Percentiles rank a stretch among this genome's conserved stretches.
Conservation (phyloP, 192 early-diverging fungal genomes). For the Podila verticillata region DNA sequence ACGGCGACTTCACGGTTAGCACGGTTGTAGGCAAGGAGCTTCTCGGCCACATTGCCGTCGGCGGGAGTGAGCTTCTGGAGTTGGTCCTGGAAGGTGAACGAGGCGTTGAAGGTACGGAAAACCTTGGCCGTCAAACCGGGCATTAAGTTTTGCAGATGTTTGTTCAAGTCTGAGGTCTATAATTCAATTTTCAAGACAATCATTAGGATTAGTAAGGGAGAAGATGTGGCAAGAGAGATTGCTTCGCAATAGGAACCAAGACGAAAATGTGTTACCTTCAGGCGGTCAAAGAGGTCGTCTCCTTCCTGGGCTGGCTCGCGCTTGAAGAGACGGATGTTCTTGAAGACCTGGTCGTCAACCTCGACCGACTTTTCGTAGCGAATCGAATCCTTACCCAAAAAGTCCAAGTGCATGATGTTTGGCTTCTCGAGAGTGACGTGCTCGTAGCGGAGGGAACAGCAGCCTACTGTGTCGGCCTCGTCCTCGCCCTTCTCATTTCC, state of each 20-base stretch:
- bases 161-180: conserved; percentile 85
- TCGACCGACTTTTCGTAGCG: conserved; percentile 88
- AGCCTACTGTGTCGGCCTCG: conserved; percentile 98
- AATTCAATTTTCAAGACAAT: not conserved
- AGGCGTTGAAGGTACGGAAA: conserved; percentile 99
- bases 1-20: conserved; percentile 97
- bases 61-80: conserved; percentile 72
- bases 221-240: not conserved
- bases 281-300: conserved; percentile 91
- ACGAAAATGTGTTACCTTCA: conserved; percentile 67
- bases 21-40: conserved; percentile 91
- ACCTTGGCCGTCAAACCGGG: conserved; percentile 95
- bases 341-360: conserved; percentile 91
- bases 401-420: conserved; percentile 91
- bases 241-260: not conserved
- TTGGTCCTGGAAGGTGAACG: conserved; percentile 91
- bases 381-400: conserved; percentile 98
- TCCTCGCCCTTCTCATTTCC: conserved; percentile 98
- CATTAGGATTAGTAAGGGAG: no score
- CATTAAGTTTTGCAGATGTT: conserved; percentile 89
- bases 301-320: conserved; percentile 75
- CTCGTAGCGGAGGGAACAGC: conserved; percentile 95
- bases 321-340: conserved; percentile 93
- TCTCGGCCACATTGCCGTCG: conserved; percentile 80
- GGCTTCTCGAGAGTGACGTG: conserved; percentile 88